Percentiles rank a stretch among this genome's conserved stretches.
Conservation (phyloP, 1,139 yeast genomes). For the Lodderomyces parapsilosis region DNA sequence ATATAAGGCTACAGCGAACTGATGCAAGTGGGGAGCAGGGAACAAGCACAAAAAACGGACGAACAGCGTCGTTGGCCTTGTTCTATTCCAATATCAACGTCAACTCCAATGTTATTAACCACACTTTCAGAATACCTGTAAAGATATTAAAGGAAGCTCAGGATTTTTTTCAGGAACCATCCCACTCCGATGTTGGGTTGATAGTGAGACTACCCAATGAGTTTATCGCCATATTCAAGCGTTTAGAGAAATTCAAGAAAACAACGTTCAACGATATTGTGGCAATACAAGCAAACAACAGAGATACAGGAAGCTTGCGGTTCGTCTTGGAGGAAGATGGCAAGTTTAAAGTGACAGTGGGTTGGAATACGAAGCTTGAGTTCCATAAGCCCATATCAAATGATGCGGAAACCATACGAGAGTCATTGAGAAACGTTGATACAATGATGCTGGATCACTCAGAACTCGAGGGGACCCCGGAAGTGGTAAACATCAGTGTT, state of each 20-base stretch:
- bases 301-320: slow-evolving; percentile 41
- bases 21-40: slow-evolving; percentile 33
- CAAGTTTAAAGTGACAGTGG: slow-evolving; percentile 48
- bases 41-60: slow-evolving; percentile 23
- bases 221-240: slow-evolving; percentile 45
- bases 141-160: slow-evolving; percentile 47
- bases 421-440: slow-evolving; percentile 13
- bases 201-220: slow-evolving; percentile 51
- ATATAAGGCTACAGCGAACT: slow-evolving; percentile 51
- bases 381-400: slow-evolving; percentile 27
- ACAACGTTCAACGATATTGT: slow-evolving; percentile 31
- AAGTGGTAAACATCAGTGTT: slow-evolving; percentile 41
- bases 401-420: slow-evolving; percentile 24
- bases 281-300: slow-evolving; percentile 32
- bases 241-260: slow-evolving; percentile 57
- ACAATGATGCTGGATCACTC: slow-evolving; percentile 5
- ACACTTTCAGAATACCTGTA: slow-evolving; percentile 60
- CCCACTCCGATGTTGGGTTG: slow-evolving; percentile 44
- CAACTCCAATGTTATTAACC: slow-evolving; percentile 43
- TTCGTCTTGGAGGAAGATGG: slow-evolving; percentile 56
- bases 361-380: slow-evolving; percentile 54
- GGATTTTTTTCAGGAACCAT: slow-evolving; percentile 50
- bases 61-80: slow-evolving; percentile 53
- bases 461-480: slow-evolving; percentile 18
- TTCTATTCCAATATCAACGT: slow-evolving; percentile 41